Conservation (phyloP, 768 basidiomycete genomes). For the Tulasnella sp. region DNA sequence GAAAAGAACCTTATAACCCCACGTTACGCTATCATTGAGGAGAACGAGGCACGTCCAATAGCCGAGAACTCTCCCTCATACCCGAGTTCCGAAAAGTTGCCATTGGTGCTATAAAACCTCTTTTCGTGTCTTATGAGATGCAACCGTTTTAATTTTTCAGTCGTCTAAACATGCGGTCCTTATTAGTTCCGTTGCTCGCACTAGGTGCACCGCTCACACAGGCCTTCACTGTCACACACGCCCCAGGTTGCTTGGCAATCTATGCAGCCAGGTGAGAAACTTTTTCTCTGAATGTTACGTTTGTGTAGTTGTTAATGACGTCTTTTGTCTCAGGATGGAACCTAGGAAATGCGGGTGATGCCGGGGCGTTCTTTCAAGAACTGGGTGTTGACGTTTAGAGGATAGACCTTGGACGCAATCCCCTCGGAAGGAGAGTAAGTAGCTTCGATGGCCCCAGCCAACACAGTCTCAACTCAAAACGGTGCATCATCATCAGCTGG, state of each 20-base stretch:
- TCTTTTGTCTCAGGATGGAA: not conserved
- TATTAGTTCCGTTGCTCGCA: not conserved
- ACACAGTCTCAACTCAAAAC: not conserved
- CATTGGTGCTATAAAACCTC: not conserved
- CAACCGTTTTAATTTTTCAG: not conserved
- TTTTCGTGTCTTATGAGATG: not conserved
- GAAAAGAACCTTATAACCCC: not conserved
- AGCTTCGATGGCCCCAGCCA: not conserved
- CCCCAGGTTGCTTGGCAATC: constrained; percentile 6
- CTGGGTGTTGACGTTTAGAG: not conserved
- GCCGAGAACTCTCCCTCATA: not conserved
- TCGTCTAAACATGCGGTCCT: not conserved
- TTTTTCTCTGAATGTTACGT: too few relatives aligned
- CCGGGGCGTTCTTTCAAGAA: not conserved
- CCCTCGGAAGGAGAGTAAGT: constrained; percentile 21
- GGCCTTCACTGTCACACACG: not conserved
- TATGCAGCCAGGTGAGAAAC: not conserved
- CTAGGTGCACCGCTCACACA: not conserved
- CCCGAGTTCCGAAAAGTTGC: not conserved
- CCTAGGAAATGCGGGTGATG: not conserved
- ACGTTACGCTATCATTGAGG: not conserved
- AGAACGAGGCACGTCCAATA: not conserved
- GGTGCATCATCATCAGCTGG: not conserved
- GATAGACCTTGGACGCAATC: constrained; percentile 6
- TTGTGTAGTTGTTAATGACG: not conserved